A percentile compares a stretch with the other conserved stretches of the same genome.
Conservation (phyloP, 495 filamentous ascomycete species). For the Lasiosphaeria hispida region DNA sequence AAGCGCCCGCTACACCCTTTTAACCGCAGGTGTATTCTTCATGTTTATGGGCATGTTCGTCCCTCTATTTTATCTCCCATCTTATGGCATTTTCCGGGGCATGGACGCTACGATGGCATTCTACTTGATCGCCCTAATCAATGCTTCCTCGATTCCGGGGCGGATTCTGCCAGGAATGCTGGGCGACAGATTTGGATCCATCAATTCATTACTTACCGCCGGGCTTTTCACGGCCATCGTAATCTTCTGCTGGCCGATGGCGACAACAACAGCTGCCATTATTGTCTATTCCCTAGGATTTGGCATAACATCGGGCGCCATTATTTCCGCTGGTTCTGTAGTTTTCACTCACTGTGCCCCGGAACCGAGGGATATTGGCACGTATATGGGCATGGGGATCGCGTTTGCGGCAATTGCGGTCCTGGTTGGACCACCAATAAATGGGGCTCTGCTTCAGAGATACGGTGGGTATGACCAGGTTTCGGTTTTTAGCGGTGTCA, state of each 20-base stretch:
- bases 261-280: neutral
- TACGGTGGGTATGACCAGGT: constrained; percentile 42
- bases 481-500: constrained; percentile 48
- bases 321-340: constrained; percentile 46
- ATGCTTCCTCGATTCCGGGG: constrained; percentile 65
- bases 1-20: constrained; percentile 55
- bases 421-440: constrained; percentile 54
- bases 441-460: constrained; percentile 44
- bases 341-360: constrained; percentile 42
- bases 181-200: constrained; percentile 70
- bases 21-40: constrained; percentile 53
- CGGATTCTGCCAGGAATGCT: constrained; percentile 69
- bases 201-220: constrained; percentile 45
- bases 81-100: constrained; percentile 69
- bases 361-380: constrained; percentile 48
- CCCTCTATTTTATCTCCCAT: constrained; percentile 46
- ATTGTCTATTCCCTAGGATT: neutral
- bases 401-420: constrained; percentile 40
- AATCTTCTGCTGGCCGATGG: constrained; percentile 9
- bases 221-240: neutral
- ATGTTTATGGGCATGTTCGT: constrained; percentile 70
- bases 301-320: constrained; percentile 17
- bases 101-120: constrained; percentile 56
- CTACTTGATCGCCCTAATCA: constrained; percentile 73
- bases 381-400: constrained; percentile 57